phyloP scores from a whole-genome alignment of 768 basidiomycete genomes.

The Auricularia auricula-judae region DNA sequence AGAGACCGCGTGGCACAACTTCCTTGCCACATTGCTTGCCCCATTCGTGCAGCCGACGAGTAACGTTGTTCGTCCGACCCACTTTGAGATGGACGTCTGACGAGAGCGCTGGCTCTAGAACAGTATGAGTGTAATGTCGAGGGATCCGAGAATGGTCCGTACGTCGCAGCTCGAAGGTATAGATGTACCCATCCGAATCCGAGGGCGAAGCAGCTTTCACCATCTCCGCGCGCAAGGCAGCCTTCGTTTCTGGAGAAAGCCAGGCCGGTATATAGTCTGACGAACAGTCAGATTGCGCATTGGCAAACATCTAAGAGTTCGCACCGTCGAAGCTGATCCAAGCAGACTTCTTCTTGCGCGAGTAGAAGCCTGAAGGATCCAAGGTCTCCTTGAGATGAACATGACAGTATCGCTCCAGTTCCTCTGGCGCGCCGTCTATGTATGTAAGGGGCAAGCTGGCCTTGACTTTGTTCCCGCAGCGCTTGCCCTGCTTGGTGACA shows the following conservation, averaged over 20 bases:
- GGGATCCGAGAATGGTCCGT: constrained; percentile 6
- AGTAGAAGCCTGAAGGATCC: constrained; percentile 43
- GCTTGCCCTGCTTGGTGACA: constrained; percentile 51
- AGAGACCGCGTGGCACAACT: constrained; percentile 63
- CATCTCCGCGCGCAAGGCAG: constrained; percentile 45
- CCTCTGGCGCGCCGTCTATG: constrained; percentile 22
- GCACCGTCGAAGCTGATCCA: constrained; percentile 53
- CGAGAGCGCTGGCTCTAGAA: constrained; percentile 19
- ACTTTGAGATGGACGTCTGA: constrained; percentile 57
- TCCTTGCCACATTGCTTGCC: constrained; percentile 68
- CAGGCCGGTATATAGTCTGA: constrained; percentile 59
- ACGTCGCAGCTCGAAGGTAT: constrained; percentile 74
- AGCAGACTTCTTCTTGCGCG: constrained; percentile 30
- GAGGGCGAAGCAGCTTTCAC: constrained; percentile 38
- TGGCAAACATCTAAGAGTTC: constrained; percentile 7
- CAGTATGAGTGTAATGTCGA: constrained; percentile 13
- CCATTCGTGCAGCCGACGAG: constrained; percentile 69
- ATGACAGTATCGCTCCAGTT: constrained; percentile 43
- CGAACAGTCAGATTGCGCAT: not conserved
- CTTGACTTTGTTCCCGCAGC: constrained; percentile 51
- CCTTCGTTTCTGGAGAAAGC: constrained; percentile 48
- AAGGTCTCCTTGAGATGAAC: constrained; percentile 53
- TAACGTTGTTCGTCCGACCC: constrained; percentile 64
- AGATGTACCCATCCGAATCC: constrained; percentile 69
- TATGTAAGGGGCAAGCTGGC: constrained; percentile 20